Evolutionary conservation across 139 green algal species (phyloP).

Genomic region (Micractinium conductrix): DNA sequence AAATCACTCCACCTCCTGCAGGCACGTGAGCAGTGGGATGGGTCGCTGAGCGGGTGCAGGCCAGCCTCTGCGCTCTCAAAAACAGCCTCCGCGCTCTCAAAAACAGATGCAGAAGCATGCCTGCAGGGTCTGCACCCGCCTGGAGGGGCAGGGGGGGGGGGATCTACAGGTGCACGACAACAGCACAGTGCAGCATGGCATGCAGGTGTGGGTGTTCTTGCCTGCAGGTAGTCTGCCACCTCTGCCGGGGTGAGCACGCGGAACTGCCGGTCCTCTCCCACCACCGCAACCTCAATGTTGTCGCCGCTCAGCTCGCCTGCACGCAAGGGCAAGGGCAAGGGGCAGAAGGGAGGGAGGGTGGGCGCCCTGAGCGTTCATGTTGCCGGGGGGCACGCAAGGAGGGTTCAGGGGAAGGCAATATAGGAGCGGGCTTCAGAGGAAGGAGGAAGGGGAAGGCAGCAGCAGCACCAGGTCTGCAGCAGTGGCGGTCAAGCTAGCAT

Average conservation of each 20-base stretch:
- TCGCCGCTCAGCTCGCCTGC: slow-evolving; percentile 72
- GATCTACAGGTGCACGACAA: no score
- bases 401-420: not conserved
- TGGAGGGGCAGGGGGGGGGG: no score
- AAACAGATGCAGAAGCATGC: no score
- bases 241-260: slow-evolving; percentile 89
- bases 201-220: no score
- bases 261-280: slow-evolving; percentile 94
- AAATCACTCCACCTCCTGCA: slow-evolving; percentile 95
- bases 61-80: no score
- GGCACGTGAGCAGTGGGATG: no score
- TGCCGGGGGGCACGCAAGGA: not conserved
- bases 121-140: no score
- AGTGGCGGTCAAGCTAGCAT: not conserved
- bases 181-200: no score
- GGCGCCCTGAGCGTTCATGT: no score
- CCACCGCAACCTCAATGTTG: slow-evolving; percentile 91
- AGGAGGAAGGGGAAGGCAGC: not conserved
- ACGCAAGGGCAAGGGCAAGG: not conserved
- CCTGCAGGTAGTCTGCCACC: slow-evolving; percentile 96
- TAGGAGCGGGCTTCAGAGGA: not conserved
- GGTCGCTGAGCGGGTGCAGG: no score
- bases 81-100: no score
- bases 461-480: not conserved
- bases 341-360: not conserved